Conservation (phyloP, 768 basidiomycete genomes). For the Hygrocybe punicea region DNA sequence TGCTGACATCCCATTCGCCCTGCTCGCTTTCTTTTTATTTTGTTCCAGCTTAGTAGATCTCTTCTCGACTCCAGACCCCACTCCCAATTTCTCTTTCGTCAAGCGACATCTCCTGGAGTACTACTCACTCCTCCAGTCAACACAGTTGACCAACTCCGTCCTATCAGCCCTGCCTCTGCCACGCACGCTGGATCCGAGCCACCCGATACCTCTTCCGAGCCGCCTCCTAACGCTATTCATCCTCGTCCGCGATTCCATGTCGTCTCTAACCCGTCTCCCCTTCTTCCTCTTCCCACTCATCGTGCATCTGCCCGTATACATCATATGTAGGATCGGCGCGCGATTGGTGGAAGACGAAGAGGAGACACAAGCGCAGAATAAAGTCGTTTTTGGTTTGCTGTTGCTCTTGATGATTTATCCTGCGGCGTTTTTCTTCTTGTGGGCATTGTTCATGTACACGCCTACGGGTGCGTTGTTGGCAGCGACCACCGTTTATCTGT, state of each 20-base stretch:
- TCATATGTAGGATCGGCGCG: constrained; percentile 73
- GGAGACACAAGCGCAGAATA: constrained; percentile 96
- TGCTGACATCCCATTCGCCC: constrained; percentile 6
- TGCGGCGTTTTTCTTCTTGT: constrained; percentile 77
- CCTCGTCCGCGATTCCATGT: constrained; percentile 74
- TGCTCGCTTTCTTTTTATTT: constrained; percentile 4
- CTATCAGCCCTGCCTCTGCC: constrained; percentile 84
- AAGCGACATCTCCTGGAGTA: constrained; percentile 79
- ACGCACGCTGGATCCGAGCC: constrained; percentile 73
- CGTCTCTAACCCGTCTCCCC: constrained; percentile 69
- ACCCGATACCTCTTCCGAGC: constrained; percentile 71
- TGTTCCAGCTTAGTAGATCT: constrained; percentile 75
- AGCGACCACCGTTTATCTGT: constrained; percentile 62
- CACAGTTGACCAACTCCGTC: constrained; percentile 80
- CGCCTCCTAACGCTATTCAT: constrained; percentile 76
- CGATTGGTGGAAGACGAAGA: constrained; percentile 78
- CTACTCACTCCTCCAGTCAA: constrained; percentile 78
- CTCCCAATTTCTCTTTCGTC: constrained; percentile 56
- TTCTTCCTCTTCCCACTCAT: constrained; percentile 87
- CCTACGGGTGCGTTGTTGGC: constrained; percentile 72
- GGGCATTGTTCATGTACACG: constrained; percentile 78
- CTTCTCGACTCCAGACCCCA: constrained; percentile 66
- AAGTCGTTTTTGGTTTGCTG: constrained; percentile 83
- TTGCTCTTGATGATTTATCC: constrained; percentile 76
- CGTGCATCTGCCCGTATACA: constrained; percentile 80